Evolutionary conservation across 2,329 filamentous ascomycete species (phyloP).

Genomic region (Alternaria sp.): DNA sequence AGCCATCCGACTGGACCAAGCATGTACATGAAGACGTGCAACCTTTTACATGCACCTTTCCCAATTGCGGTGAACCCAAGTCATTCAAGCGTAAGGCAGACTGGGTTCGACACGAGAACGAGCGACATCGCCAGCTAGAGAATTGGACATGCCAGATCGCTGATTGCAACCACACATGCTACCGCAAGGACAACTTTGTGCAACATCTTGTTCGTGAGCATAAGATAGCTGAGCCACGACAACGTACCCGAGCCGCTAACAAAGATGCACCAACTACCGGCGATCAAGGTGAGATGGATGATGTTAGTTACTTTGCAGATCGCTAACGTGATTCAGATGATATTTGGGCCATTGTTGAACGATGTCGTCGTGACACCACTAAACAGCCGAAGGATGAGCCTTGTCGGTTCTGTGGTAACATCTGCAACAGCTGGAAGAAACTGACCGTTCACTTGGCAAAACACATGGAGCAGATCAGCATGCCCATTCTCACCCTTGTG

Average conservation of each 20-base stretch:
- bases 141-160: conserved; percentile 88
- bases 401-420: conserved; percentile 86
- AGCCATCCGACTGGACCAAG: conserved; percentile 96
- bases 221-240: conserved; percentile 82
- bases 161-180: conserved; percentile 84
- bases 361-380: conserved; percentile 75
- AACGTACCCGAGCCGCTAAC: conserved; percentile 65
- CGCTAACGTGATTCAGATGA: conserved; percentile 57
- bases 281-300: conserved; percentile 36
- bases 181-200: conserved; percentile 89
- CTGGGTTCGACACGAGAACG: conserved; percentile 94
- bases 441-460: conserved; percentile 91
- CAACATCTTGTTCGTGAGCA: conserved; percentile 93
- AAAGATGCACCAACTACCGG: conserved; percentile 37
- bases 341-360: conserved; percentile 80
- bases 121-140: conserved; percentile 86
- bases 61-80: conserved; percentile 81
- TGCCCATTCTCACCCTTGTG: conserved; percentile 71
- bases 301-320: background rate
- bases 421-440: conserved; percentile 88
- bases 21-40: conserved; percentile 94
- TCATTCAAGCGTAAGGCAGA: conserved; percentile 96
- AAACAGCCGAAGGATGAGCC: conserved; percentile 76
- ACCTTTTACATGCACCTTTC: conserved; percentile 92
- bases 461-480: conserved; percentile 91